Conservation (phyloP, 495 filamentous ascomycete genomes). For the Articulospora tetracladia region DNA sequence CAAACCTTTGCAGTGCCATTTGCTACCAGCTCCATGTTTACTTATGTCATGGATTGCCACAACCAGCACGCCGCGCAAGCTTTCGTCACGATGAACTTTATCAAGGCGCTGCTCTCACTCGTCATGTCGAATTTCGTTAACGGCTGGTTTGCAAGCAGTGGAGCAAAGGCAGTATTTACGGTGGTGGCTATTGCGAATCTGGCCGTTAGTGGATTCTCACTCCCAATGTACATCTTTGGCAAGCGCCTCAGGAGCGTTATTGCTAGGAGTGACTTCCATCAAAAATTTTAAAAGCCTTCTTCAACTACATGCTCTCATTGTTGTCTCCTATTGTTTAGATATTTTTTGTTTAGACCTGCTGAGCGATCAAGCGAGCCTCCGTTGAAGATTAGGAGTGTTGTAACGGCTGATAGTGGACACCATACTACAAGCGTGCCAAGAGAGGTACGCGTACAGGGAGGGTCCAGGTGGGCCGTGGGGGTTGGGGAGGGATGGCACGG, state of each 20-base stretch:
- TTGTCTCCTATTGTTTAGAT: not conserved
- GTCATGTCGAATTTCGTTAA: constrained; percentile 50
- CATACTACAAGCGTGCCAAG: not conserved
- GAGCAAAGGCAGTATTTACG: constrained; percentile 42
- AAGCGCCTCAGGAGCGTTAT: constrained; percentile 42
- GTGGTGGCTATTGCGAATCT: constrained; percentile 40
- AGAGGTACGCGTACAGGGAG: not conserved
- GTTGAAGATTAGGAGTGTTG: not conserved
- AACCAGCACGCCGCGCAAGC: constrained; percentile 34
- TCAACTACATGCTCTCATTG: not conserved
- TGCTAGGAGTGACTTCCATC: constrained; percentile 39
- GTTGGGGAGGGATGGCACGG: not conserved
- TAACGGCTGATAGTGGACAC: not conserved
- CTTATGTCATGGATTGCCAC: constrained; percentile 51
- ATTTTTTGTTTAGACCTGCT: not conserved
- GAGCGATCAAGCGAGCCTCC: not conserved
- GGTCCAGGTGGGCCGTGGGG: not conserved
- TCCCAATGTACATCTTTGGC: constrained; percentile 51
- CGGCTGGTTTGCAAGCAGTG: constrained; percentile 41
- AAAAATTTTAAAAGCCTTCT: constrained; percentile 29
- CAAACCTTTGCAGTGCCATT: constrained; percentile 50
- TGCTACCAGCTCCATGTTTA: constrained; percentile 45
- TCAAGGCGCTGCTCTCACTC: constrained; percentile 45
- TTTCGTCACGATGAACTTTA: constrained; percentile 51
- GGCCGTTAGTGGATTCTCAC: constrained; percentile 38